These are phyloP conservation scores for Plasmodium fragile DNA, from an alignment of 169 alveolate species.

Conservation along the genomic window DNA sequence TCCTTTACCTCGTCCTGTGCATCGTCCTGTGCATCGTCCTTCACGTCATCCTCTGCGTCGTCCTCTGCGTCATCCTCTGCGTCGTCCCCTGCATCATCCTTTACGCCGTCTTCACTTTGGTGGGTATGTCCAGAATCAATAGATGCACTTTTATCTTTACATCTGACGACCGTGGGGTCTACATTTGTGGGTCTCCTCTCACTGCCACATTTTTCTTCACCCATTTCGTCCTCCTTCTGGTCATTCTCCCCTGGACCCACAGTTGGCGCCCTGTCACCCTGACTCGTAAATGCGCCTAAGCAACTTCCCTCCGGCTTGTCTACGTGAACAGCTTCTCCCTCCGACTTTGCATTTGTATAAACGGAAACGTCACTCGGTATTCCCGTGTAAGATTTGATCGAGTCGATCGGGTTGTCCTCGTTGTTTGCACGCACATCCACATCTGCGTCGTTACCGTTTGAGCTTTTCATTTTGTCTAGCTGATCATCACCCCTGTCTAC, in stretches of 20 bases:
- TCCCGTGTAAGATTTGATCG: not conserved
- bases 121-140: not conserved
- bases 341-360: not conserved
- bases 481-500: not conserved
- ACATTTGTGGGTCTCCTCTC: not conserved
- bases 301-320: not conserved
- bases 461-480: not conserved
- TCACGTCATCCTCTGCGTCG: not conserved
- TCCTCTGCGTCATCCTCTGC: not conserved
- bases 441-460: not conserved
- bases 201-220: not conserved
- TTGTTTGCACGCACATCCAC: constrained; percentile 2
- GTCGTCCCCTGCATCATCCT: not conserved
- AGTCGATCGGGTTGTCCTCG: not conserved
- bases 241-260: not conserved
- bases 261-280: not conserved
- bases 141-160: not conserved
- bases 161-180: not conserved
- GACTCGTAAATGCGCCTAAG: not conserved
- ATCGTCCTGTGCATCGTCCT: not conserved
- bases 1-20: not conserved
- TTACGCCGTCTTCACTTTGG: not conserved
- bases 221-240: not conserved
- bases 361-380: not conserved
- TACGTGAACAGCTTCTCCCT: not conserved